These are phyloP conservation scores for Solanum arcanum DNA, from an alignment of 257 asterid species.

Conservation along the genomic window DNA sequence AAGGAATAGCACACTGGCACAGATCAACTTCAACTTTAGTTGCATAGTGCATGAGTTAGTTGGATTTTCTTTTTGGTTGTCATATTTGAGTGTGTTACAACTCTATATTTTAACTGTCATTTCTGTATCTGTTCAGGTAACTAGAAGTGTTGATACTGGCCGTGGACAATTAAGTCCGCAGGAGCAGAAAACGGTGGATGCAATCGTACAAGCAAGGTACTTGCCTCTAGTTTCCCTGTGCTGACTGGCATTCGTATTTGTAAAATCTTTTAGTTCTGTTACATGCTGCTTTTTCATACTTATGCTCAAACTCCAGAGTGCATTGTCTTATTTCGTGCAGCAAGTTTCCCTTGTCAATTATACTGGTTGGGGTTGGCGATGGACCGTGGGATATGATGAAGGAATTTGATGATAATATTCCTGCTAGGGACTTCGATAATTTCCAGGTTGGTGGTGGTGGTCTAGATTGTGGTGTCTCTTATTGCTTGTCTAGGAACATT, in stretches of 20 bases:
- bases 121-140: conserved; percentile 42
- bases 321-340: conserved; percentile 27
- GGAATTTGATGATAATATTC: conserved; percentile 95
- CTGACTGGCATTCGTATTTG: neutral
- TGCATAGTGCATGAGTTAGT: neutral
- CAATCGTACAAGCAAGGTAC: conserved; percentile 89
- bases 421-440: conserved; percentile 87
- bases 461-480: neutral
- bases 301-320: neutral
- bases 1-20: neutral
- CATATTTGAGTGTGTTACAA: neutral
- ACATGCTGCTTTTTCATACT: neutral
- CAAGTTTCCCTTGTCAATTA: conserved; percentile 81
- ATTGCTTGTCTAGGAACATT: neutral
- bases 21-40: neutral
- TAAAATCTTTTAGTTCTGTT: neutral
- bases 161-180: conserved; percentile 81
- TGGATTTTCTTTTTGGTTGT: neutral
- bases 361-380: conserved; percentile 97
- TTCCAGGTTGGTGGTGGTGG: conserved; percentile 54
- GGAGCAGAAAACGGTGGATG: conserved; percentile 85
- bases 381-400: conserved; percentile 99
- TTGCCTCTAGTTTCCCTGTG: neutral
- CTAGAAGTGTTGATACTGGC: conserved; percentile 86
- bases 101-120: neutral